Base-by-base conservation (phyloP, 208 protist genomes). In the Leishmania gerbilli region DNA sequence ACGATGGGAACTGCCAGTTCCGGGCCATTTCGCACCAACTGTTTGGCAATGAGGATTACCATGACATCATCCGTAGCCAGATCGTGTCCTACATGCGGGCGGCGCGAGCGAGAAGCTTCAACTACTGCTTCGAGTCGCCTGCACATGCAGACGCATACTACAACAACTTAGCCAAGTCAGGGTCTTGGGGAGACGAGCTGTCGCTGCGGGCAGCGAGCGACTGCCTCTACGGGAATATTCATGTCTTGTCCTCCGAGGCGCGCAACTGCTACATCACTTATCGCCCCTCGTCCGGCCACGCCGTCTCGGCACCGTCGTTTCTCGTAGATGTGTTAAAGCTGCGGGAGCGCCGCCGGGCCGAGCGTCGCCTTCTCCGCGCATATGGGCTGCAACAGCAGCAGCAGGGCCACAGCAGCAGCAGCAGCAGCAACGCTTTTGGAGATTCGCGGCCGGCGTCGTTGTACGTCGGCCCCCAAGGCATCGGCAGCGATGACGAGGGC, bases 1-100 rank as follows among this genome's bases (percentile, higher is more conserved):
- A 95, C 84, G 95, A 98, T 80, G 95, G 95, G 60, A 98, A 98
- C 83, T 98, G 95, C 76, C 94, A 97, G 79, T 98, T 98, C 82
- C 89, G 93, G 55, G 90, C 93, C 76, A 89, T 98, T 81, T 86
- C 93, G 3, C 91, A 96, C n/a, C 95, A 98, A 76, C 82, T 98
- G 45, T 87, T 96, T 31, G 91, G 95, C 65, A 90, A 91, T 42
- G 89, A 98, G 84, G 84, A 92, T 53, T 95, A 93, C 84, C 92
- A 97, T 79, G 92, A 97, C 69, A 80, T 95, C 67, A 82, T 96
- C 47, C 92, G 92, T 47, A 86, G 80, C 53, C 91, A 96, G 78
- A 79, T 98, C 40, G 90, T 96, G 24, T 90, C 88, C 21, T 96
- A 97, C 89, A 97, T 98, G 93, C 87, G 87, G n/a, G 75, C 87